Base-by-base conservation (phyloP, 1,284 basidiomycete genomes). In the Puccinia polysora region DNA sequence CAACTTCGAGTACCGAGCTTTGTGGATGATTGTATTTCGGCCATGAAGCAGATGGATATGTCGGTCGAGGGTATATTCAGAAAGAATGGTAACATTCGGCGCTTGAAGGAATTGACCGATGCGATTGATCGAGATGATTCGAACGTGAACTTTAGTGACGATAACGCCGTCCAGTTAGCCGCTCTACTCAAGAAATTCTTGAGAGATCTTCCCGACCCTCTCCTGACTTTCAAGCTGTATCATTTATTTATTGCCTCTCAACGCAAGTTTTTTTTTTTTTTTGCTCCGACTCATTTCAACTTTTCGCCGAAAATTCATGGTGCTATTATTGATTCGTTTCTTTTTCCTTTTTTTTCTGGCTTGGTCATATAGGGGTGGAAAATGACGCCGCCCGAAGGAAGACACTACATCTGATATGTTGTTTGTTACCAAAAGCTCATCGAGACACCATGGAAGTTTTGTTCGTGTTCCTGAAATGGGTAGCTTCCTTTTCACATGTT, bases 1-100 rank as follows among this genome's bases (percentile, higher is more conserved):
- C 86, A 90, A 23, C 80, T 98, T 74, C 85, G 91, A 75, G 88
- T 99, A 32, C 95, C 95, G 6, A 96, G 91, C 80, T 97, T 98
- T 79, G 90, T 99, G 74, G 96, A 98, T 79, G 96, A 98, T 78
- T 89, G 97, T 68, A 87, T 98, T 49, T 95, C 91, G 67, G 93
- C 96, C 2, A 97, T 99, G 95, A 86, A 90, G 79, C 94, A 97
- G 81, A 97, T 97, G 95, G 95, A 98, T 81, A 91, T 99, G 89
- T 97, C 95, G 4, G 85, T 99, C 45, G 96, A 98, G 81, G 95
- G 95, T 74, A 96, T 99, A 75, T 99, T 99, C 85, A 86, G 95
- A 67, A 94, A 96, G 83, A 97, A 97, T 79, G 95, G 95, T 71
- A 97, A 98, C 80, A 97, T 98, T 78, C 86, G 93, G 65, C 86